These are phyloP conservation scores for Echinosophora koreensis DNA, from an alignment of 306 rosid species.

Conservation along the genomic window DNA sequence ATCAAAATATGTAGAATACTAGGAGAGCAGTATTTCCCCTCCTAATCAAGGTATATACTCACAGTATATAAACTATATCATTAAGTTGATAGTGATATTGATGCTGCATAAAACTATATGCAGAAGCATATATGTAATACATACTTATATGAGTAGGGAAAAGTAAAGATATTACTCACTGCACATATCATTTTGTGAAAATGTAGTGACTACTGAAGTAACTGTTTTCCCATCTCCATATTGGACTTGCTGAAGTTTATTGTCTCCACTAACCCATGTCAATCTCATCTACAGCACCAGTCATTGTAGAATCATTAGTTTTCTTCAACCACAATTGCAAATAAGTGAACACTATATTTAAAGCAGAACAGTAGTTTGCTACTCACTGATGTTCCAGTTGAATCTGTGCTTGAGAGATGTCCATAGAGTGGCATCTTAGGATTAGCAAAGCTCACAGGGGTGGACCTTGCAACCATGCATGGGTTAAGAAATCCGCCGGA, in stretches of 20 bases:
- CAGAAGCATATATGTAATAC: background rate
- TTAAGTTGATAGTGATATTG: background rate
- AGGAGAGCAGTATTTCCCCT: too few relatives aligned
- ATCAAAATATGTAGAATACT: too few relatives aligned
- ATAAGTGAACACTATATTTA: background rate
- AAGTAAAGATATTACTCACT: constrained; percentile 58
- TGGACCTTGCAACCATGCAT: constrained; percentile 62
- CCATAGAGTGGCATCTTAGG: constrained; percentile 78
- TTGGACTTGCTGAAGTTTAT: constrained; percentile 69
- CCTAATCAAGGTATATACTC: too few relatives aligned
- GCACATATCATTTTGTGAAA: constrained; percentile 79
- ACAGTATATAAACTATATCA: too few relatives aligned
- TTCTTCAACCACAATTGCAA: background rate
- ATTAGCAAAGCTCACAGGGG: constrained; percentile 61
- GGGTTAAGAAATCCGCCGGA: constrained; percentile 70
- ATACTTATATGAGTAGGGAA: background rate
- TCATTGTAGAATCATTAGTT: background rate
- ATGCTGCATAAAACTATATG: background rate
- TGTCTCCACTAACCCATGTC: constrained; percentile 93
- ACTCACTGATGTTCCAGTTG: constrained; percentile 72
- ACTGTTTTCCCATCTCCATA: constrained; percentile 62
- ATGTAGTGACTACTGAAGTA: constrained; percentile 70
- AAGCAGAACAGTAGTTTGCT: background rate
- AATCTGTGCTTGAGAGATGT: constrained; percentile 74
- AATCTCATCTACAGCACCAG: constrained; percentile 70